These are phyloP conservation scores for Chalciporus chontae DNA, from an alignment of 768 basidiomycete genomes.

Conservation along the genomic window DNA sequence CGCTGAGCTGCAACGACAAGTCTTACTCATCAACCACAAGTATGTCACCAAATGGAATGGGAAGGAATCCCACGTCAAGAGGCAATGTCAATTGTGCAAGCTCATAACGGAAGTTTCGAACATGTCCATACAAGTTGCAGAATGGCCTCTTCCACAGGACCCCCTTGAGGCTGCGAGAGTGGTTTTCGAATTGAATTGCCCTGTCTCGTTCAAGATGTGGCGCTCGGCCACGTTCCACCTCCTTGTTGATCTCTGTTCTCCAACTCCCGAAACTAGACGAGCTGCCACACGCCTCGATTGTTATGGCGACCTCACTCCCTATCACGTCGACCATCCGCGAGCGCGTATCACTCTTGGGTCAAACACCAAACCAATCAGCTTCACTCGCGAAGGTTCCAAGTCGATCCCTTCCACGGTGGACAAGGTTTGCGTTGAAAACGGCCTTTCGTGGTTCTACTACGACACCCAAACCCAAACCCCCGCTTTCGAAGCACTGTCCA, in stretches of 20 bases:
- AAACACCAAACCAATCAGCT: no score
- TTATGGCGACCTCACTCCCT: no score
- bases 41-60: not conserved
- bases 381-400: no score
- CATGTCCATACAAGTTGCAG: slow-evolving; percentile 34
- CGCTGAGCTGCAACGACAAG: not conserved
- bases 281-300: no score
- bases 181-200: slow-evolving; percentile 42
- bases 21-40: not conserved
- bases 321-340: no score
- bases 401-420: no score
- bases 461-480: no score
- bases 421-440: no score
- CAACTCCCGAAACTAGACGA: slow-evolving; percentile 15
- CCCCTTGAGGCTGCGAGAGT: slow-evolving; percentile 19
- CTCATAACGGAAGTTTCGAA: slow-evolving; percentile 7
- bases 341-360: no score
- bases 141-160: slow-evolving; percentile 42
- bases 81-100: slow-evolving; percentile 27
- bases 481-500: no score
- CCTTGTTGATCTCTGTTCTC: slow-evolving; percentile 12
- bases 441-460: no score
- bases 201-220: slow-evolving; percentile 38
- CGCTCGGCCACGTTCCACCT: slow-evolving; percentile 32
- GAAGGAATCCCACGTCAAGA: not conserved